phyloP scores from a whole-genome alignment of 257 asterid genomes.

The Rauvolfia tetraphylla region DNA sequence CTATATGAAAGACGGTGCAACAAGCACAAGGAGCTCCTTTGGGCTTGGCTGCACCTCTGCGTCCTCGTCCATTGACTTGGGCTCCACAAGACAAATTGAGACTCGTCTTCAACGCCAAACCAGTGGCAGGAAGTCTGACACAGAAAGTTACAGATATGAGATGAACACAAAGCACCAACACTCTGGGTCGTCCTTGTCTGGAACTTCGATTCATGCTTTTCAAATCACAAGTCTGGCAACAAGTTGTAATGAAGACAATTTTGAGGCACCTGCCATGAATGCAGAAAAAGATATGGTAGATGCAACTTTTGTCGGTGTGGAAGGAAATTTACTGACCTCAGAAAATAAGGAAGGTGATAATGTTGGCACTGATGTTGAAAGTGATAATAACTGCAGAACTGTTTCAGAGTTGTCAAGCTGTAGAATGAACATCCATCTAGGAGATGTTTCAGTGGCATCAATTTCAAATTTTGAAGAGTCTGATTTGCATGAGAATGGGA shows the following conservation, averaged over 20 bases:
- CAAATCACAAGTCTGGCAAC: conserved; percentile 46
- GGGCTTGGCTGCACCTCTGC: conserved; percentile 68
- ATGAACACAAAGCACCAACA: conserved; percentile 52
- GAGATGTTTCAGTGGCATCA: conserved; percentile 30
- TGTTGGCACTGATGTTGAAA: conserved; percentile 44
- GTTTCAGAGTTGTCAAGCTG: conserved; percentile 37
- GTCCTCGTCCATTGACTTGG: conserved; percentile 82
- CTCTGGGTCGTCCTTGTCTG: conserved; percentile 72
- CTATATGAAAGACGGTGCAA: conserved; percentile 59
- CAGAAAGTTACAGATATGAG: conserved; percentile 59
- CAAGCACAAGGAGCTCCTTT: conserved; percentile 75
- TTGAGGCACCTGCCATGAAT: conserved; percentile 33
- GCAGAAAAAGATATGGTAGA: conserved; percentile 36
- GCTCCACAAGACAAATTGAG: conserved; percentile 56
- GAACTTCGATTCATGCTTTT: conserved; percentile 53
- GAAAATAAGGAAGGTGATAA: conserved; percentile 49
- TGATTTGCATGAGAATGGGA: conserved; percentile 34
- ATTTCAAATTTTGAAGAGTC: conserved; percentile 42
- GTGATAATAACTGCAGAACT: conserved; percentile 32
- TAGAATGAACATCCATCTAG: conserved; percentile 31
- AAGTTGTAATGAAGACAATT: conserved; percentile 50
- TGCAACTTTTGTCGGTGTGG: conserved; percentile 31
- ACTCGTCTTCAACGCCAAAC: conserved; percentile 51
- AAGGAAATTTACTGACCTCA: conserved; percentile 33
- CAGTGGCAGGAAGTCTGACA: conserved; percentile 66